Base-by-base conservation (phyloP, 306 rosid genomes). In the Quercus rubra region DNA sequence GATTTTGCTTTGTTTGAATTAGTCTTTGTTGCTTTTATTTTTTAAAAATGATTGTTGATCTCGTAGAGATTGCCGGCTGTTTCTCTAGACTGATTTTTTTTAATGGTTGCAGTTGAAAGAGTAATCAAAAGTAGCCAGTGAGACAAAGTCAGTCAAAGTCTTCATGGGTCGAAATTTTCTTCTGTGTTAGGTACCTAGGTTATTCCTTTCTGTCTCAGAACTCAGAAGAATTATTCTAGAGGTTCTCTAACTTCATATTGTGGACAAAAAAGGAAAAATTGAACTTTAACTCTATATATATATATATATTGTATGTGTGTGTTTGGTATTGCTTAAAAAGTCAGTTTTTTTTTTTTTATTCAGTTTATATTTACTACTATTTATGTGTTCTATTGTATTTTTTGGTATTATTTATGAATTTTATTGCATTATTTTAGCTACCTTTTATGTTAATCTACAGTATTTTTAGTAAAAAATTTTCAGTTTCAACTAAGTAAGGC, bases 361-460 rank as follows among this genome's bases (percentile, higher is more conserved):
- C 0, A 35, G 0, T 0, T 35, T 35, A 35, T 35, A 0, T 35
- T 35, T 35, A 0, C 2, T 35, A 35, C 0, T 35, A 35, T 35
- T 35, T 0, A 35, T 35, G 0, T 0, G 9, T 6, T 0, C 0
- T 0, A 6, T 35, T 35, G 2, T 0, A 6, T 0, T 35, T 35
- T 35, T 35, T 35, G 0, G 0, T 35, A 6, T 0, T 35, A 1
- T 35, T 35, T 6, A 35, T 35, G 2, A 1, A 6, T 33, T 1
- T 33, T 33, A 33, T 1, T 35, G 9, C 1, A 35, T 35, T 35
- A 35, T 6, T 35, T 35, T 0, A 35, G 0, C 0, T 35, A 35
- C 2, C 0, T 35, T 35, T 35, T 35, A 35, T 0, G 0, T 35
- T 35, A 5, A 35, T 35, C 0, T 0, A 6, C 0, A 1, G 8